Evolutionary conservation across 345 rosid genomes (phyloP).

Genomic region (Populus deltoides): DNA sequence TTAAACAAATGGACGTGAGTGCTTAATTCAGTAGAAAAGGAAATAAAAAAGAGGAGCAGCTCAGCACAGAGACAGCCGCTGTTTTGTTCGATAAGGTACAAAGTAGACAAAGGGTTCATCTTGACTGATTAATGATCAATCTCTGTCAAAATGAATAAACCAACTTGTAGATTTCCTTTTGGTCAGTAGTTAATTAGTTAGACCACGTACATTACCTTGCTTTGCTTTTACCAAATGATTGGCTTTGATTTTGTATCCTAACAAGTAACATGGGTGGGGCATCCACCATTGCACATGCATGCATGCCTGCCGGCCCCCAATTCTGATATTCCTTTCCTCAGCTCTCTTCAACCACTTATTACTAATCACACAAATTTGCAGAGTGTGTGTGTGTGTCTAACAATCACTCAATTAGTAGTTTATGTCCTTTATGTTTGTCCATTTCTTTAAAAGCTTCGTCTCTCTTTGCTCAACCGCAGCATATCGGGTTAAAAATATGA

Average conservation of each 20-base stretch:
- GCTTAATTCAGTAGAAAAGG: too few relatives aligned
- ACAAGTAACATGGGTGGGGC: conserved; percentile 17
- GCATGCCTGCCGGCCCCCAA: background rate
- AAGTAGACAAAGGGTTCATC: conserved; percentile 14
- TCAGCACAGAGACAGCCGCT: background rate
- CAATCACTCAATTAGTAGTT: background rate
- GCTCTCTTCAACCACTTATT: background rate
- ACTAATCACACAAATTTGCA: conserved; percentile 9
- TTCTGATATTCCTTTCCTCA: conserved; percentile 6
- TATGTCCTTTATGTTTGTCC: conserved; percentile 11
- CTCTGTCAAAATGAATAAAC: background rate
- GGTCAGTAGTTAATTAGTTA: background rate
- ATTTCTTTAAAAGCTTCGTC: conserved; percentile 18
- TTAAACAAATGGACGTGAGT: too few relatives aligned
- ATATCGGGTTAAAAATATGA: conserved; percentile 2
- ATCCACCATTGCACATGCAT: conserved; percentile 52
- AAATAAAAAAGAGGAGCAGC: too few relatives aligned
- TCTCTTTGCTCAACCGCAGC: conserved; percentile 5
- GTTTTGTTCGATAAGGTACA: conserved; percentile 9
- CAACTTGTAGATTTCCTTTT: conserved; percentile 7
- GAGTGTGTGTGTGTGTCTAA: background rate
- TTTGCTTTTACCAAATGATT: conserved; percentile 28
- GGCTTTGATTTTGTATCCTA: conserved; percentile 23
- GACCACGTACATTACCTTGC: conserved; percentile 13
- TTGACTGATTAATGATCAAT: conserved; percentile 15